A percentile compares a stretch with the other conserved stretches of the same genome.
phyloP scores from a whole-genome alignment of 805 yeast genomes.

The Tetrapisispora namnaoensis region DNA sequence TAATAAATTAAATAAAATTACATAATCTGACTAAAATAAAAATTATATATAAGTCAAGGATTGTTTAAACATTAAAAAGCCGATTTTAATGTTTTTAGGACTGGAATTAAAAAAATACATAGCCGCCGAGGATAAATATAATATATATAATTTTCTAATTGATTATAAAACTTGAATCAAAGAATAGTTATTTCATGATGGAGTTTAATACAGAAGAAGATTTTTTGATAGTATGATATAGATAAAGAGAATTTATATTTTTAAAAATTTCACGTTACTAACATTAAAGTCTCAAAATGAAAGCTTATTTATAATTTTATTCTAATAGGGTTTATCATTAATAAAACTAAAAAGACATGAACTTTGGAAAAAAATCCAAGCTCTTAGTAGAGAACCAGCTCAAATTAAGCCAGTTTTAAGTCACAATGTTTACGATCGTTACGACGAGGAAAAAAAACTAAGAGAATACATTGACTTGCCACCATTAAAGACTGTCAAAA shows the following conservation, averaged over 20 bases:
- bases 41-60: too few species aligned
- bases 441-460: not conserved
- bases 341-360: conserved; percentile 16
- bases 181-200: not conserved
- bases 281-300: not conserved
- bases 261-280: not conserved
- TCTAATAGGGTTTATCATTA: conserved; percentile 15
- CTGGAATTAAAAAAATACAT: too few species aligned
- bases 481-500: not conserved
- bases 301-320: not conserved
- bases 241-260: not conserved
- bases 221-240: not conserved
- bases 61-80: not conserved
- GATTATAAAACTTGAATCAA: not conserved
- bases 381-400: not conserved
- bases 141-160: not conserved
- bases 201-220: not conserved
- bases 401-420: not conserved
- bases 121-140: not conserved
- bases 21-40: too few species aligned
- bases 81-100: not conserved
- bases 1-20: too few species aligned
- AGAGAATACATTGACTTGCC: not conserved
- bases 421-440: not conserved
- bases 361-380: conserved; percentile 7